Percentiles rank a stretch among this genome's conserved stretches.
Evolutionary conservation across 768 basidiomycete genomes (phyloP).

Genomic region (Panellus pusillus): DNA sequence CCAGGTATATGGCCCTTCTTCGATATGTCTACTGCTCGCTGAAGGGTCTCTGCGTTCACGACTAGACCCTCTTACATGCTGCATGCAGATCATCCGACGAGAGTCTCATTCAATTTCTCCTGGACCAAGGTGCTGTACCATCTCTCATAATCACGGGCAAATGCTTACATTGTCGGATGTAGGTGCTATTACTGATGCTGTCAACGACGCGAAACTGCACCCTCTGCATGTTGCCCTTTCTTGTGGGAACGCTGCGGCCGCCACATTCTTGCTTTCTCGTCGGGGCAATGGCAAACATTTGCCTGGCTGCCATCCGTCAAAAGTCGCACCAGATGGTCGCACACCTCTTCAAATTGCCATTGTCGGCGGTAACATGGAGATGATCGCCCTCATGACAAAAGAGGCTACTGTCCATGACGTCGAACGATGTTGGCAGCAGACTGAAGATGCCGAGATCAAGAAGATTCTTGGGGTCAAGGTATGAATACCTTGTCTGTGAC

Average conservation of each 20-base stretch:
- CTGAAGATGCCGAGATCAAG: conserved; percentile 25
- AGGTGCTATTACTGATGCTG: conserved; percentile 33
- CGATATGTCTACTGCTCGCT: too few species aligned
- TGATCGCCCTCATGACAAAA: conserved; percentile 35
- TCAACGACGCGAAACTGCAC: conserved; percentile 33
- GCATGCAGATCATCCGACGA: conserved; percentile 35
- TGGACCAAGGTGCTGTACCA: conserved; percentile 33
- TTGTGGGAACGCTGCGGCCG: conserved; percentile 33
- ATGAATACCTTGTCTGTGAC: background rate
- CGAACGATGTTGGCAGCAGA: conserved; percentile 33
- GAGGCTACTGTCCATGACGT: conserved; percentile 42
- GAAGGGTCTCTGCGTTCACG: too few species aligned
- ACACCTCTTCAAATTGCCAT: conserved; percentile 40
- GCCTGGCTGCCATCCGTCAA: conserved; percentile 37
- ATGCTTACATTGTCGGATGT: background rate
- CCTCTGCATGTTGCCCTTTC: conserved; percentile 38
- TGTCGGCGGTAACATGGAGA: conserved; percentile 27
- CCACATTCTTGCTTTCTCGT: conserved; percentile 33
- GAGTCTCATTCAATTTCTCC: conserved; percentile 31
- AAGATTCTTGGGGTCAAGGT: conserved; percentile 35
- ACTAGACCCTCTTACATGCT: conserved; percentile 35
- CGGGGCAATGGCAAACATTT: conserved; percentile 27
- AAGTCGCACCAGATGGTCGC: conserved; percentile 34
- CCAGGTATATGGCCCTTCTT: too few species aligned
- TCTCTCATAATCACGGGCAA: conserved; percentile 25